Evolutionary conservation across 2,329 filamentous ascomycete genomes (phyloP).

Genomic region (Pseudogymnoascus sp.): DNA sequence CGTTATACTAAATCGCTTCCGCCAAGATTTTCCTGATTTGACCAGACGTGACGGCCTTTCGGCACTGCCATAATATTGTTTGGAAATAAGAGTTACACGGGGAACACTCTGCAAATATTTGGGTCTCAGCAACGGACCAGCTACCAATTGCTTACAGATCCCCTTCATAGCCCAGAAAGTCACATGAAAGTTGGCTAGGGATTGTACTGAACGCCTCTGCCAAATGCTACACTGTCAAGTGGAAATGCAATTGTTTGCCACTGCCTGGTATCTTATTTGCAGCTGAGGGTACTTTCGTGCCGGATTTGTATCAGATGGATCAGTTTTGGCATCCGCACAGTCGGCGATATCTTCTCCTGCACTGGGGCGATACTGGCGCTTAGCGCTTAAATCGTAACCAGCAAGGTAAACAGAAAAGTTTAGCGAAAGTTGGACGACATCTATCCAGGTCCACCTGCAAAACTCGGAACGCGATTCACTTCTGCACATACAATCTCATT

Average conservation of each 20-base stretch:
- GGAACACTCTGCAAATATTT: conserved; percentile 2
- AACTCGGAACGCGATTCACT: conserved; percentile 7
- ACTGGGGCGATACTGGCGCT: conserved; percentile 1
- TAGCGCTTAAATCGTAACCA: conserved; percentile 8
- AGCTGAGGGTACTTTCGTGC: neutral
- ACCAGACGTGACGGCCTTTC: neutral
- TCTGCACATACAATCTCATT: neutral
- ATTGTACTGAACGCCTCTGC: neutral
- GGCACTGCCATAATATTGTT: conserved; percentile 1
- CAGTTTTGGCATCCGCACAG: neutral
- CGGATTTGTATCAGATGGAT: neutral
- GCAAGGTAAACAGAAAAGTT: conserved; percentile 9
- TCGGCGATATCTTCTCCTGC: neutral
- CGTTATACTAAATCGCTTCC: neutral
- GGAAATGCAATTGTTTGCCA: neutral
- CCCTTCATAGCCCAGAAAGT: neutral
- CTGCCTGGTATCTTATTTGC: neutral
- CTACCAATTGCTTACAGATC: neutral
- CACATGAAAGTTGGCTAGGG: neutral
- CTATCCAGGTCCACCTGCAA: conserved; percentile 2
- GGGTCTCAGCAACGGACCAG: neutral
- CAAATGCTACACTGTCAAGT: neutral
- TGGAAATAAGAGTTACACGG: neutral
- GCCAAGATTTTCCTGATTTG: neutral
- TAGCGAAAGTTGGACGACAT: conserved; percentile 5